Percentiles rank a stretch among this genome's conserved stretches.
Conservation (phyloP, 1,139 yeast genomes). For the Geotrichum klebahnii region DNA sequence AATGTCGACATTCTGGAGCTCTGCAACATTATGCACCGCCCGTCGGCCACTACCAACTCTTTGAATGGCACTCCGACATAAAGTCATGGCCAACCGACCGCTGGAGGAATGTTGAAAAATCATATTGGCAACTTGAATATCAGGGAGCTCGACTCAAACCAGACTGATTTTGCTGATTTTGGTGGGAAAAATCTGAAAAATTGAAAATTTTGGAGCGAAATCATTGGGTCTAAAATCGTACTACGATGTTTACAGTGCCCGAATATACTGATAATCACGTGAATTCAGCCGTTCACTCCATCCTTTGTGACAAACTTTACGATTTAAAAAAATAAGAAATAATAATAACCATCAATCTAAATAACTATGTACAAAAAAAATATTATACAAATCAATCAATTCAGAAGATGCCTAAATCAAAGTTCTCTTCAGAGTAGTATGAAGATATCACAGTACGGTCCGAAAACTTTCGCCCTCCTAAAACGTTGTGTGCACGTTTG, state of each 20-base stretch:
- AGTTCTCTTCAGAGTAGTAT: conserved; percentile 57
- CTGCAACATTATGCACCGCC: conserved; percentile 33
- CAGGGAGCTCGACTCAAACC: not conserved
- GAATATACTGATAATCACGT: not conserved
- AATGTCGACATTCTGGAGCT: conserved; percentile 31
- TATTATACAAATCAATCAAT: not conserved
- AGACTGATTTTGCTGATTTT: not conserved
- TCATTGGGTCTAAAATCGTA: conserved; percentile 4
- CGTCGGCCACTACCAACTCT: conserved; percentile 9
- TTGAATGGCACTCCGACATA: not conserved
- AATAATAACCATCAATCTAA: not conserved
- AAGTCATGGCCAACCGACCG: conserved; percentile 3
- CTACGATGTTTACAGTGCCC: conserved; percentile 1
- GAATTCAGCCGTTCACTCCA: too few relatives aligned
- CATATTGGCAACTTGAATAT: not conserved
- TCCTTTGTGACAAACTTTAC: too few relatives aligned
- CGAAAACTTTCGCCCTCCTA: conserved; percentile 66
- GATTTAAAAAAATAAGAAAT: not conserved
- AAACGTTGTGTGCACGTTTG: conserved; percentile 52
- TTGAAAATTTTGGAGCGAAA: conserved; percentile 5
- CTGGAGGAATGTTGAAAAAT: conserved; percentile 3
- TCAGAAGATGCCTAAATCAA: conserved; percentile 36
- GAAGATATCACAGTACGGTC: conserved; percentile 69
- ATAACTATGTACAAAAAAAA: not conserved
- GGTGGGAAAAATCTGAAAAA: conserved; percentile 6